Percentiles rank a stretch among this genome's conserved stretches.
Conservation (phyloP, 176 grass and related monocot genomes). For the Oryza glaberrima region DNA sequence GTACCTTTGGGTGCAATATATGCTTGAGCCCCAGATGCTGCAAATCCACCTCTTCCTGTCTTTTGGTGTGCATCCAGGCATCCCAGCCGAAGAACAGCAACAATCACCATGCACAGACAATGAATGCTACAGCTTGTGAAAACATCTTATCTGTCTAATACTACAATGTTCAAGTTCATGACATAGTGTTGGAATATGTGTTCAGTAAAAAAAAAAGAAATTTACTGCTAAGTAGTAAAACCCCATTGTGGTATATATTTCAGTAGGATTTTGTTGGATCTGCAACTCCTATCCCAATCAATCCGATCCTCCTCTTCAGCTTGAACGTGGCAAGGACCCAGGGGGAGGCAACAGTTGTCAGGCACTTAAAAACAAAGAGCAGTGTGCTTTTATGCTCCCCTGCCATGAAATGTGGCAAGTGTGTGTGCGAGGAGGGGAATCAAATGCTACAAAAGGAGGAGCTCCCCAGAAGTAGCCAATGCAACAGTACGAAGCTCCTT, state of each 20-base stretch:
- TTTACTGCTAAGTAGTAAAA: not conserved
- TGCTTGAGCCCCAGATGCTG: not conserved
- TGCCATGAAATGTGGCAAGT: slow-evolving; percentile 29
- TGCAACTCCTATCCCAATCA: not conserved
- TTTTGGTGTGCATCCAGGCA: not conserved
- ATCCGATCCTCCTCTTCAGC: not conserved
- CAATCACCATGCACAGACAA: not conserved
- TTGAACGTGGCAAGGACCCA: slow-evolving; percentile 25
- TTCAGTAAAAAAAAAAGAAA: not conserved
- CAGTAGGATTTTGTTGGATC: slow-evolving; percentile 7
- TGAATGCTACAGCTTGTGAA: not conserved
- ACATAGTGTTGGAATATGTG: not conserved
- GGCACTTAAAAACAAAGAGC: slow-evolving; percentile 41
- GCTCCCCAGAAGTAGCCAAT: slow-evolving; percentile 39
- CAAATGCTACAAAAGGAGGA: slow-evolving; percentile 26
- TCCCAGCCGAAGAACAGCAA: not conserved
- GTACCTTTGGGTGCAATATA: slow-evolving; percentile 3
- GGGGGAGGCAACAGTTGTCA: slow-evolving; percentile 15
- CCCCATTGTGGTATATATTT: slow-evolving; percentile 4
- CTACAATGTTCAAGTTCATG: not conserved
- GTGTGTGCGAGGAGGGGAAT: slow-evolving; percentile 36
- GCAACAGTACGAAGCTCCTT: slow-evolving; percentile 30
- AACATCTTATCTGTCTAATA: not conserved
- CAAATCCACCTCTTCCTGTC: not conserved
- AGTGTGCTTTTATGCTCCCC: slow-evolving; percentile 29